Evolutionary conservation across 176 grass and related monocot genomes (phyloP).

Genomic region (Triticum timopheevii): DNA sequence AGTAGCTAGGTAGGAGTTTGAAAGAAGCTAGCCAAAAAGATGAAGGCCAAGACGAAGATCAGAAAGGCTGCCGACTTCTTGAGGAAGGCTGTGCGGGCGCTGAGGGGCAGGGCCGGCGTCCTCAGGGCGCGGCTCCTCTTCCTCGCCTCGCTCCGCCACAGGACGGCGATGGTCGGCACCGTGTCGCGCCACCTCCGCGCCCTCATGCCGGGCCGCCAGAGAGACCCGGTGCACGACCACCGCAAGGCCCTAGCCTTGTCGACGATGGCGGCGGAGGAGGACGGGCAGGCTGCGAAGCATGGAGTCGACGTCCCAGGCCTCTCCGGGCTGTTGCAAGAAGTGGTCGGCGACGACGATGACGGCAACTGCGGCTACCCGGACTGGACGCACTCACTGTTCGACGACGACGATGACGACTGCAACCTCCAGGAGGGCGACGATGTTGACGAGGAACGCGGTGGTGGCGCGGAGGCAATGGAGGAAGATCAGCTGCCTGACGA

Average conservation of each 20-base stretch:
- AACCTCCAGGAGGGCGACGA: background rate
- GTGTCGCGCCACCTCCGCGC: constrained; percentile 44
- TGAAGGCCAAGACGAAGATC: constrained; percentile 15
- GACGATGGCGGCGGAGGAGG: background rate
- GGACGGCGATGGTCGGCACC: constrained; percentile 45
- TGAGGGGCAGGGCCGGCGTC: constrained; percentile 58
- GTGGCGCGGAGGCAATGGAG: background rate
- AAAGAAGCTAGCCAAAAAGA: constrained; percentile 38
- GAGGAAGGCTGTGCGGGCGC: constrained; percentile 50
- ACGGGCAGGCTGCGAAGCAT: background rate
- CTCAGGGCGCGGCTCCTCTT: constrained; percentile 68
- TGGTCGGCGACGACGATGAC: background rate
- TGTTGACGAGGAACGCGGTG: background rate
- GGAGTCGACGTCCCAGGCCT: background rate
- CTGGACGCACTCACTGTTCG: constrained; percentile 47
- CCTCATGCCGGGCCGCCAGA: constrained; percentile 28
- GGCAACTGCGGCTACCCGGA: background rate
- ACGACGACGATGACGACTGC: constrained; percentile 17
- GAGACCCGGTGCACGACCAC: background rate
- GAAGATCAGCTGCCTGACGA: constrained; percentile 24
- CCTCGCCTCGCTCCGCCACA: constrained; percentile 55
- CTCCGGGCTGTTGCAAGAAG: constrained; percentile 26
- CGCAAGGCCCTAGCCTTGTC: constrained; percentile 23
- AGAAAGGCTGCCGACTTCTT: constrained; percentile 55
- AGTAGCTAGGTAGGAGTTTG: background rate